A percentile compares a stretch with the other conserved stretches of the same genome.
These are phyloP conservation scores for Daldinia caldariorum DNA, from an alignment of 495 filamentous ascomycete species.

Conservation along the genomic window DNA sequence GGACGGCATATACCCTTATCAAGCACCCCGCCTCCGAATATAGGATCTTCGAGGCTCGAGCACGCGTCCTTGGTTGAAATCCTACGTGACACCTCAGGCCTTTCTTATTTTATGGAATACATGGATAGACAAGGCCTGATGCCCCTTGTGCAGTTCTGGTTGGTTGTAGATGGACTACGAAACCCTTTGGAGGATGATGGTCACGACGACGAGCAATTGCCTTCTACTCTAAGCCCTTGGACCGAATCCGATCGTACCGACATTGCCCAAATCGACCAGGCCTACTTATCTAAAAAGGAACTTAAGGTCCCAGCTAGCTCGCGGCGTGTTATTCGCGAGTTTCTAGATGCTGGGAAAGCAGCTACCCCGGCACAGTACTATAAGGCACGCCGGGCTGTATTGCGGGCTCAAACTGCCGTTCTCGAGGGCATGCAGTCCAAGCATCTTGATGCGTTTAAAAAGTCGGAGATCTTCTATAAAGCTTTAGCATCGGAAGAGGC, in stretches of 20 bases:
- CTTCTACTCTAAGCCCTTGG: slow-evolving; percentile 74
- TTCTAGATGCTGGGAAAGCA: slow-evolving; percentile 76
- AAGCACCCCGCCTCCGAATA: slow-evolving; percentile 45
- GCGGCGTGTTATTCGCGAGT: slow-evolving; percentile 74
- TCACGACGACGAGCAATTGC: slow-evolving; percentile 70
- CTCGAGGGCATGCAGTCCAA: slow-evolving; percentile 82
- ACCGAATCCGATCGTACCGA: slow-evolving; percentile 86
- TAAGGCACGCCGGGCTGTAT: slow-evolving; percentile 80
- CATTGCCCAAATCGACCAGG: slow-evolving; percentile 87
- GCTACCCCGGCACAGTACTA: slow-evolving; percentile 85
- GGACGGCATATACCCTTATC: slow-evolving; percentile 52
- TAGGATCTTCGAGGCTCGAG: slow-evolving; percentile 66
- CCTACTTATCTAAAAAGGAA: slow-evolving; percentile 84
- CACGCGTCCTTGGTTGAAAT: slow-evolving; percentile 81
- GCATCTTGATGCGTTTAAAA: slow-evolving; percentile 86
- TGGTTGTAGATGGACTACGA: slow-evolving; percentile 97
- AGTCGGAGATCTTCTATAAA: slow-evolving; percentile 94
- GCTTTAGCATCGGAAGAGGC: slow-evolving; percentile 90
- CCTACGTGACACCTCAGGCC: slow-evolving; percentile 84
- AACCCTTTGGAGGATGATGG: slow-evolving; percentile 92
- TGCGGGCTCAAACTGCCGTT: slow-evolving; percentile 82
- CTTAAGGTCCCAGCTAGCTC: slow-evolving; percentile 77
- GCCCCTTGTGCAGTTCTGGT: slow-evolving; percentile 95
- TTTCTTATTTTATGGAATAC: slow-evolving; percentile 99
- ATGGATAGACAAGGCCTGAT: slow-evolving; percentile 93